phyloP scores from a whole-genome alignment of 225 moss, liverwort and hornwort species.

The Marchantia polymorpha region DNA sequence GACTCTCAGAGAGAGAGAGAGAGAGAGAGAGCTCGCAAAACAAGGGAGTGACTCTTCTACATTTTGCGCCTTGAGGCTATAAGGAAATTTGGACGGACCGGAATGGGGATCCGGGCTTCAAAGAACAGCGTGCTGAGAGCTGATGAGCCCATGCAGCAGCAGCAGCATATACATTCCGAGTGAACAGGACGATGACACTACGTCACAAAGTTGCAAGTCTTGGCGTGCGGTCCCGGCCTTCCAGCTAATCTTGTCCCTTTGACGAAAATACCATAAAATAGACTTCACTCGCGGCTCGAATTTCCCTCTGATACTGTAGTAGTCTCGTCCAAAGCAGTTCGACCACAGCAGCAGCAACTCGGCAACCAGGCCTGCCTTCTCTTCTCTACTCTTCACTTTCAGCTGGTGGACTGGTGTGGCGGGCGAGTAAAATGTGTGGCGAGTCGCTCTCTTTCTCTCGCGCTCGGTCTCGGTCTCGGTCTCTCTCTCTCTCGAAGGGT shows the following conservation, averaged over 20 bases:
- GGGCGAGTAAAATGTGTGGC: background rate
- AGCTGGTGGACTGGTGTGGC: background rate
- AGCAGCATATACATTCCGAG: background rate
- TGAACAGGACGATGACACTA: background rate
- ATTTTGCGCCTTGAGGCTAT: background rate
- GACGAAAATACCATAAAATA: constrained; percentile 4
- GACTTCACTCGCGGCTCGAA: background rate
- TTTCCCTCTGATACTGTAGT: background rate
- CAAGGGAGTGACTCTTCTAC: background rate
- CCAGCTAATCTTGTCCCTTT: background rate
- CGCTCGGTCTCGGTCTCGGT: background rate
- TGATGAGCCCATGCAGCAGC: constrained; percentile 1
- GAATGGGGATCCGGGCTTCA: background rate
- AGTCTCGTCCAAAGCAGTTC: background rate
- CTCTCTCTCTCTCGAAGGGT: background rate
- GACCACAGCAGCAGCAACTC: background rate
- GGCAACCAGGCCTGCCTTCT: background rate
- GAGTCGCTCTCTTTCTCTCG: background rate
- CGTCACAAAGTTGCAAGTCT: background rate
- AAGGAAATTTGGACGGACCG: background rate
- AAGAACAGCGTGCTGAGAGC: background rate
- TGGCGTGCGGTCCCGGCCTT: constrained; percentile 1
- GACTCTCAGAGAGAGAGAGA: no score
- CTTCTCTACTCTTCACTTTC: background rate
- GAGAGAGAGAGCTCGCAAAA: no score